Conservation (phyloP, 2,329 filamentous ascomycete species). For the Colletotrichum filicis region DNA sequence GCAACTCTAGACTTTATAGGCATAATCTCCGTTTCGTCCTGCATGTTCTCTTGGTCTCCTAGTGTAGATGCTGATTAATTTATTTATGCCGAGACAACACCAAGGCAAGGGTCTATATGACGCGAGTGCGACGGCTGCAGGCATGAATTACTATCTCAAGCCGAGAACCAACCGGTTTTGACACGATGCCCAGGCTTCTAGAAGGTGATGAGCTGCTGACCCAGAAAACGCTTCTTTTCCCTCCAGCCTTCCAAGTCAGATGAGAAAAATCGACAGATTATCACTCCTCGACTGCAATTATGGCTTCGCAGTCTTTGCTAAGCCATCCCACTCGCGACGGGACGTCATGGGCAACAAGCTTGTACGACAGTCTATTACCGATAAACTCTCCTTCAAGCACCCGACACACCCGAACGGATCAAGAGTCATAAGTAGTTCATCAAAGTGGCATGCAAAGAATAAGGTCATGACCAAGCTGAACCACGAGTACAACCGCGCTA, state of each 20-base stretch:
- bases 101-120: neutral
- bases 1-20: neutral
- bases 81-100: neutral
- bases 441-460: neutral
- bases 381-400: no score
- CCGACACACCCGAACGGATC: neutral
- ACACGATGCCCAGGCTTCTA: conserved; percentile 1
- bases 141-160: conserved; percentile 6
- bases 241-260: no score
- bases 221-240: neutral
- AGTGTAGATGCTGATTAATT: no score
- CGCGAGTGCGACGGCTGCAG: conserved; percentile 3
- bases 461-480: conserved; percentile 2
- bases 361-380: neutral
- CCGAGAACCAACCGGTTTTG: neutral
- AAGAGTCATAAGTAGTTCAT: neutral
- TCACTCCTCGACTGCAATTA: neutral
- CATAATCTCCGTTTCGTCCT: neutral
- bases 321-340: neutral
- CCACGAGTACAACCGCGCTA: conserved; percentile 13
- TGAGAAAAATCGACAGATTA: neutral
- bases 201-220: neutral
- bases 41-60: neutral
- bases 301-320: neutral
- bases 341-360: neutral